A percentile compares a stretch with the other conserved stretches of the same genome.
Conservation (phyloP, 2,329 filamentous ascomycete species). For the Davidsoniella eucalypti region DNA sequence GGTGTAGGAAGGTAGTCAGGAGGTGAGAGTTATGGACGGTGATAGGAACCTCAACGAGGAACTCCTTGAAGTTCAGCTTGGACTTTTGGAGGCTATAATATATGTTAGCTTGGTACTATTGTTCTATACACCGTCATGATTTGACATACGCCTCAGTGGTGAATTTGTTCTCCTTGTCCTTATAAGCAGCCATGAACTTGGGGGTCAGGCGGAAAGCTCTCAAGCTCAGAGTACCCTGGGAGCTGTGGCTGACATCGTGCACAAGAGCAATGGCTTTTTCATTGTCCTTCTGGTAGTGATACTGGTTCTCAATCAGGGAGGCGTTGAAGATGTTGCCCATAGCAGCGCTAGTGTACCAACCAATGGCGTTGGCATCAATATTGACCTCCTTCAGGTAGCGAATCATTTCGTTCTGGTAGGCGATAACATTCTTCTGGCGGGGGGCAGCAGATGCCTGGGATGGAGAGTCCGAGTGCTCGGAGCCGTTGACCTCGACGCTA, state of each 20-base stretch:
- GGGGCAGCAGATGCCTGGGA: constrained; percentile 74
- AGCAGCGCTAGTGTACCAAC: constrained; percentile 96
- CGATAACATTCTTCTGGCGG: constrained; percentile 73
- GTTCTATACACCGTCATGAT: neutral
- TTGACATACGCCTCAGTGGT: constrained; percentile 70
- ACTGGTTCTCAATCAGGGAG: constrained; percentile 95
- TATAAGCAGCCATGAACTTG: constrained; percentile 77
- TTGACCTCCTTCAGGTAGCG: constrained; percentile 93
- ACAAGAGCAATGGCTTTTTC: constrained; percentile 77
- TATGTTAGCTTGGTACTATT: neutral
- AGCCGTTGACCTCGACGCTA: constrained; percentile 51
- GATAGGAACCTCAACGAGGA: constrained; percentile 79
- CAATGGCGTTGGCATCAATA: constrained; percentile 92
- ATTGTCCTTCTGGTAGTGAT: constrained; percentile 92
- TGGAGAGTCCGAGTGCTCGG: constrained; percentile 58
- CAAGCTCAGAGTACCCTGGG: constrained; percentile 77
- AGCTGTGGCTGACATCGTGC: constrained; percentile 88
- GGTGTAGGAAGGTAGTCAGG: constrained; percentile 86
- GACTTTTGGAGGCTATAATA: constrained; percentile 70
- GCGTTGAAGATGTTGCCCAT: constrained; percentile 97
- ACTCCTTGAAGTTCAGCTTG: constrained; percentile 84
- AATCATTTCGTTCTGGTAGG: constrained; percentile 94
- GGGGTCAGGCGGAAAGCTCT: constrained; percentile 82
- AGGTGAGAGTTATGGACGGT: constrained; percentile 93
- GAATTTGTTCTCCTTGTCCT: constrained; percentile 98